Evolutionary conservation across 1,284 basidiomycete species (phyloP), one percentile per base, ranked within the genome.

Genomic region (Ustilago cynodontis): DNA sequence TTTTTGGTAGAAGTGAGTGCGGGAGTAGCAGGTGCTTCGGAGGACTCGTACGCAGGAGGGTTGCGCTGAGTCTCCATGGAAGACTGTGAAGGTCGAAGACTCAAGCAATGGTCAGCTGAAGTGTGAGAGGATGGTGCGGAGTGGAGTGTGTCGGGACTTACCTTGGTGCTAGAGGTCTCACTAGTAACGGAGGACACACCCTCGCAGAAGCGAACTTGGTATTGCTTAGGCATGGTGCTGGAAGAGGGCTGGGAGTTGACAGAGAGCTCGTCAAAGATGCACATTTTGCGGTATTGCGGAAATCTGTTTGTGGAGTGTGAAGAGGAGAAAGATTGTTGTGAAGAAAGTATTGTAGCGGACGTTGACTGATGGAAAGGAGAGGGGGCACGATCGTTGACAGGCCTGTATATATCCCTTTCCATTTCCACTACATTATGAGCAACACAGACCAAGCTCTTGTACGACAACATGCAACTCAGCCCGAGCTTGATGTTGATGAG

Each of bases 201-300:
- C 47, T 59, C 26, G 58, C 37, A 47, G 24, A 63, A 41, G 47
- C 49, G 39, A 9, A 72, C 28, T 26, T 72, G 57, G 41, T 60
- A 72, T 24, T 67, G 39, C 47, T 52, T 26, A 18, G 59, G 33
- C n/a, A 56, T 22, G 7, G 57, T 39, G 45, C 49, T 60, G 41
- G 43, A 20, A 13, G 64, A 28, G 20, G 65, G 2, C 5, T 45
- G 59, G 7, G 39, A n/a, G n/a, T n/a, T 13, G 18, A 26, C 18
- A 52, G 56, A 39, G 39, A 72, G 53, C 0, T 64, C 57, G 22
- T 72, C 70, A 53, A 60, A 64, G 31, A 54, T 58, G 65, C 70
- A 72, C 70, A 72, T 71, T 1, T 29, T 63, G 56, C 37, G 24
- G n/a, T 45, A 2, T 5, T 13, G 11, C 22, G 33, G 35, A n/a